Conservation (phyloP, 139 green algal genomes). For the Picochlorum sp. region DNA sequence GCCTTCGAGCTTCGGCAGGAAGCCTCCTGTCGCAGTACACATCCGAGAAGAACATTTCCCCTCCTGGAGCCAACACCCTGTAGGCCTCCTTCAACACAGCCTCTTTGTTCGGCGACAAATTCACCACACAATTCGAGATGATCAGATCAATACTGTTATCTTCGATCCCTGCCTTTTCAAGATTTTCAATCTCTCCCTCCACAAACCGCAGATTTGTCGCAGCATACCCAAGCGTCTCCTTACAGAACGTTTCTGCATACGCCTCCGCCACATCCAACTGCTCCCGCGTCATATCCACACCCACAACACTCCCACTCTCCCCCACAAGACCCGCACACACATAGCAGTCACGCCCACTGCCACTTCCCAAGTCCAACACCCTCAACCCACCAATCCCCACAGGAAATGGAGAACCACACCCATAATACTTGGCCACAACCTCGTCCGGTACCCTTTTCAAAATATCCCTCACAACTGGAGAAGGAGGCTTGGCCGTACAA, state of each 20-base stretch:
- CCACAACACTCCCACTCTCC: constrained; percentile 59
- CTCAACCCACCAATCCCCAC: constrained; percentile 63
- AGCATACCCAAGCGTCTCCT: constrained; percentile 56
- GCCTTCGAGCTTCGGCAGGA: constrained; percentile 30
- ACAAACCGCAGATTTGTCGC: constrained; percentile 83
- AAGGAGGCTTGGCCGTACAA: constrained; percentile 56
- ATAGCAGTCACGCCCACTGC: constrained; percentile 89
- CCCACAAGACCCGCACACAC: constrained; percentile 83
- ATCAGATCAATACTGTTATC: constrained; percentile 76
- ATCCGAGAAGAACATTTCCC: constrained; percentile 96
- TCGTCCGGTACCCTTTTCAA: constrained; percentile 29
- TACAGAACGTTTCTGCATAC: constrained; percentile 59
- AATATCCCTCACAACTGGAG: constrained; percentile 15
- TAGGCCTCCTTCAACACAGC: constrained; percentile 50
- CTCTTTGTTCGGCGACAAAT: constrained; percentile 80
- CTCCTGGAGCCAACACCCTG: constrained; percentile 75
- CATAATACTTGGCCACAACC: constrained; percentile 74
- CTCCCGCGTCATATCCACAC: constrained; percentile 92
- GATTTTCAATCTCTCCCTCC: constrained; percentile 81
- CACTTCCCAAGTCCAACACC: constrained; percentile 75
- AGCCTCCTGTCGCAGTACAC: constrained; percentile 84
- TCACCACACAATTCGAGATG: constrained; percentile 96
- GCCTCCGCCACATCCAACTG: constrained; percentile 79
- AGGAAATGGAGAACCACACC: constrained; percentile 86
- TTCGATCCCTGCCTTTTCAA: constrained; percentile 61